phyloP scores from a whole-genome alignment of 768 basidiomycete genomes.

The Tulasnella sp. region DNA sequence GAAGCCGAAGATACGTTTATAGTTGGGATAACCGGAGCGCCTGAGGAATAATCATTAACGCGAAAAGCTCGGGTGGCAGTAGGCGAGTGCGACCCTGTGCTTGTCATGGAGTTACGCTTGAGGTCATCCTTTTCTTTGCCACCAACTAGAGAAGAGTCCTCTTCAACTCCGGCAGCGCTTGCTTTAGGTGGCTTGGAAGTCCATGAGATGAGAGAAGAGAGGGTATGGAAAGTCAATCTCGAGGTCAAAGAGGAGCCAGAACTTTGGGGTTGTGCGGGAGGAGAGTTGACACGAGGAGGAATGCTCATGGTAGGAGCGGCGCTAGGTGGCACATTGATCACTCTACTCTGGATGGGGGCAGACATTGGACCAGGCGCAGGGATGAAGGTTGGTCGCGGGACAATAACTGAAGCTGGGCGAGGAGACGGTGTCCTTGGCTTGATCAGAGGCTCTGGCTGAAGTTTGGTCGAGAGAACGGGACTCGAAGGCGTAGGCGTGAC shows the following conservation, averaged over 20 bases:
- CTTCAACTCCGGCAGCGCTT: no score
- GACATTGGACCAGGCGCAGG: background rate
- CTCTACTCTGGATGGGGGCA: background rate
- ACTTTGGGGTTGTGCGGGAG: background rate
- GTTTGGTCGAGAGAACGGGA: background rate
- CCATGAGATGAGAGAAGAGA: background rate
- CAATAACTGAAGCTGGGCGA: no score
- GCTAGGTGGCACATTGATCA: slow-evolving; percentile 7
- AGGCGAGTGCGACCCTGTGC: no score
- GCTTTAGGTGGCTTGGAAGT: background rate
- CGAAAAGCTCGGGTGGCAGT: background rate
- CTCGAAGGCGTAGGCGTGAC: background rate
- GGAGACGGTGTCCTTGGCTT: no score
- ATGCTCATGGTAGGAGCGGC: slow-evolving; percentile 1
- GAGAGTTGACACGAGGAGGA: background rate
- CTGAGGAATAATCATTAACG: background rate
- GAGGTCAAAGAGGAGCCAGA: background rate
- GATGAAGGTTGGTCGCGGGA: slow-evolving; percentile 5
- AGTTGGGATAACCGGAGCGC: background rate
- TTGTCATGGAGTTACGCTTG: no score
- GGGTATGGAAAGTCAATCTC: background rate
- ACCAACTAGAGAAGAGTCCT: no score
- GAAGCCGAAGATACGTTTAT: background rate
- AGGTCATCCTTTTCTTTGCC: no score
- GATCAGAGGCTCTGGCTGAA: background rate